These are phyloP conservation scores for Citrus trifoliata DNA, from an alignment of 345 rosid species.

Conservation along the genomic window DNA sequence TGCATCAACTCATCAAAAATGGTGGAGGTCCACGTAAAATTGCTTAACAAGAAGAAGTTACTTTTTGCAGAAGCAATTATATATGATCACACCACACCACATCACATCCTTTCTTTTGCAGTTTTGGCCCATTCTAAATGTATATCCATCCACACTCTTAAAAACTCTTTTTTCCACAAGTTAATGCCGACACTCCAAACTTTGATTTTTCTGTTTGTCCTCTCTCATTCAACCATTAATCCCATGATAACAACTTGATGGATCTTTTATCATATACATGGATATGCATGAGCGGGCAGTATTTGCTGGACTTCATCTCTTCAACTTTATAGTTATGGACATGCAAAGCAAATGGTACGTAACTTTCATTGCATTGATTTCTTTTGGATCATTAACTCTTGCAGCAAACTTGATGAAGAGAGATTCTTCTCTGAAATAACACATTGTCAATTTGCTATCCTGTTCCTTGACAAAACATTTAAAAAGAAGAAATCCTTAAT, in stretches of 20 bases:
- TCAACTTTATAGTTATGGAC: background rate
- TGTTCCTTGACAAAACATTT: background rate
- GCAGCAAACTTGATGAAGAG: background rate
- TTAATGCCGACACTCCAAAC: too few relatives aligned
- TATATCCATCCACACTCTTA: too few relatives aligned
- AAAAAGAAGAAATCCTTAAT: background rate
- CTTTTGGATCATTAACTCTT: background rate
- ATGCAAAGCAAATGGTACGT: background rate
- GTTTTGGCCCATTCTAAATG: background rate
- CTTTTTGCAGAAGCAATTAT: background rate
- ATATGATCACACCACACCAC: background rate
- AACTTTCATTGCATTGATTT: background rate
- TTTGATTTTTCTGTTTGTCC: background rate
- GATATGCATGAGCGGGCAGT: background rate
- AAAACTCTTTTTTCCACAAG: too few relatives aligned
- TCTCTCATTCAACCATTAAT: background rate
- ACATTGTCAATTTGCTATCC: too few relatives aligned
- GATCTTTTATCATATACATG: background rate
- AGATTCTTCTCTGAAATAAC: background rate
- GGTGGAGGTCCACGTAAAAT: slow-evolving; percentile 14
- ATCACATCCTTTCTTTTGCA: background rate
- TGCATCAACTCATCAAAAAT: too few relatives aligned
- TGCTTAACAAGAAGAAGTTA: background rate
- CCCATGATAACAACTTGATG: background rate
- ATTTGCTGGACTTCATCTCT: slow-evolving; percentile 4